A percentile compares a stretch with the other conserved stretches of the same genome.
phyloP scores from a whole-genome alignment of 352 stramenopile genomes.

The Phytophthora tubulina region DNA sequence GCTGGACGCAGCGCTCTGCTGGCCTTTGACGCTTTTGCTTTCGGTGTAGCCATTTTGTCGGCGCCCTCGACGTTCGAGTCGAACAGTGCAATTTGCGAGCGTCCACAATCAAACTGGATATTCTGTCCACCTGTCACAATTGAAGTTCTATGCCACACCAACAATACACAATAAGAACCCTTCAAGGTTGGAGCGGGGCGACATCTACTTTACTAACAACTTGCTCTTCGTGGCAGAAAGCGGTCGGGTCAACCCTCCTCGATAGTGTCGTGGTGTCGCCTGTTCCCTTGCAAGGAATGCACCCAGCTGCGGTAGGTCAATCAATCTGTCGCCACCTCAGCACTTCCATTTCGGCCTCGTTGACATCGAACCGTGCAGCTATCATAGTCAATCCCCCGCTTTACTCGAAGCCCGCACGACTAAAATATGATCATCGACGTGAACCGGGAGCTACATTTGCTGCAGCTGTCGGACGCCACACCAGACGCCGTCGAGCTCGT shows the following conservation, averaged over 20 bases:
- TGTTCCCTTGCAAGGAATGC: conserved; percentile 20
- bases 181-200: conserved; percentile 18
- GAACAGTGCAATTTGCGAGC: conserved; percentile 19
- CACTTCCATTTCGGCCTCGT: conserved; percentile 22
- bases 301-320: conserved; percentile 22
- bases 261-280: conserved; percentile 14
- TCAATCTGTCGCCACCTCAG: conserved; percentile 7
- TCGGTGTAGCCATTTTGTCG: conserved; percentile 1
- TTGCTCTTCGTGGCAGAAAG: background rate
- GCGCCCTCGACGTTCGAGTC: background rate
- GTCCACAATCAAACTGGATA: conserved; percentile 32
- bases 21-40: background rate
- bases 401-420: background rate
- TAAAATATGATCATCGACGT: conserved; percentile 33
- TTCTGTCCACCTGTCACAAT: conserved; percentile 33
- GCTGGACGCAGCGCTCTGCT: background rate
- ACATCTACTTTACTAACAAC: conserved; percentile 9
- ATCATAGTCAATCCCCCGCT: background rate
- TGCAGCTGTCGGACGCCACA: conserved; percentile 12
- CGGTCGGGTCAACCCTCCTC: background rate
- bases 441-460: conserved; percentile 5
- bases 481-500: conserved; percentile 22
- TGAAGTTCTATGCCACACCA: conserved; percentile 26
- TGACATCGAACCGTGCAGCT: too few relatives aligned
- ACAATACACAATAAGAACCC: conserved; percentile 27